Percentiles rank a stretch among this genome's conserved stretches.
Evolutionary conservation across 23 red algal species (phyloP).

Genomic region (Rhodosorus marinus): DNA sequence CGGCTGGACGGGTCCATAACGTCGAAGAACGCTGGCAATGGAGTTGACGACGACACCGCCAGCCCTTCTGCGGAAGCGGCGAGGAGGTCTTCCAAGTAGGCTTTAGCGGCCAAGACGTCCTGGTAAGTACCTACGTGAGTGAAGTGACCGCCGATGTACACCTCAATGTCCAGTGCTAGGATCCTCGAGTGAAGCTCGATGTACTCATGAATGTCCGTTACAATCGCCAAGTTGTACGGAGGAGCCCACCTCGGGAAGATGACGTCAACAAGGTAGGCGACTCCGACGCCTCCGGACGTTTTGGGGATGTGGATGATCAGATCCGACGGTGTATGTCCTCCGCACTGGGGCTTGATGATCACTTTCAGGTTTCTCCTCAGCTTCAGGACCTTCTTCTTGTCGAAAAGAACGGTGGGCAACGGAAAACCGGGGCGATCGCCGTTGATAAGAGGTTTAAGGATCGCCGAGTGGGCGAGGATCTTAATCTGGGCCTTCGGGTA

Average conservation of each 20-base stretch:
- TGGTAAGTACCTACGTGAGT: neutral
- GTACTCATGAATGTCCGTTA: constrained; percentile 6
- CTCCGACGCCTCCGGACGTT: neutral
- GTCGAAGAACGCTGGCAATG: neutral
- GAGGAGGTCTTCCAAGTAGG: constrained; percentile 6
- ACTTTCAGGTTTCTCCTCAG: neutral
- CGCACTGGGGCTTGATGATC: constrained; percentile 3
- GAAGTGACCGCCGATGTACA: constrained; percentile 7
- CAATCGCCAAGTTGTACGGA: constrained; percentile 2
- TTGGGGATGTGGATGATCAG: constrained; percentile 13
- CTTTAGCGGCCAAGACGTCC: neutral
- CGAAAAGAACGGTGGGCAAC: too few species aligned
- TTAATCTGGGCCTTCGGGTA: constrained; percentile 1
- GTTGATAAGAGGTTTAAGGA: neutral
- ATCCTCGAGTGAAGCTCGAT: constrained; percentile 1
- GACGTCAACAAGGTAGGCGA: constrained; percentile 13
- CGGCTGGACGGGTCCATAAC: neutral
- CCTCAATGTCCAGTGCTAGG: constrained; percentile 5
- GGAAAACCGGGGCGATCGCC: too few species aligned
- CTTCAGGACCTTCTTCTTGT: neutral
- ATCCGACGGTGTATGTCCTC: constrained; percentile 14
- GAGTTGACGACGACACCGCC: neutral
- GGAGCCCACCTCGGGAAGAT: constrained; percentile 9
- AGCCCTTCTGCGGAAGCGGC: neutral
- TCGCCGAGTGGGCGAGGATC: constrained; percentile 2